Base-by-base conservation (phyloP, 192 early-diverging fungal genomes). In the Jimgerdemannia flammicorona region DNA sequence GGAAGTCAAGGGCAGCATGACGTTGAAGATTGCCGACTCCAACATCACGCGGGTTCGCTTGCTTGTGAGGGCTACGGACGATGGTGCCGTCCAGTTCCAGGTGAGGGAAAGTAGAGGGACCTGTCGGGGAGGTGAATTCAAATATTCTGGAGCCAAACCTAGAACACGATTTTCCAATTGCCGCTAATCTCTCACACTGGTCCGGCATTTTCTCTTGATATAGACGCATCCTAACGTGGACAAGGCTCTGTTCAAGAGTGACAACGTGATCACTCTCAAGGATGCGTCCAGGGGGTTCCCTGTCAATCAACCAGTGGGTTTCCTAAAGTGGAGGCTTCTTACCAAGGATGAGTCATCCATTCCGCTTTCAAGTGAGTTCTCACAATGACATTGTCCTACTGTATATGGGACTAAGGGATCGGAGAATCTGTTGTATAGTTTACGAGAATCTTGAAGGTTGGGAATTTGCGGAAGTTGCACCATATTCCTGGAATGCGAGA, bases 221-320 rank as follows among this genome's bases (percentile, higher is more conserved):
- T 71, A 92, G 93, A 99, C 98, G 10, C 98, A 99, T 79, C 98
- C 98, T 20, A 95, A 99, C 77, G 93, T 99, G 10, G 97, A 99
- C 87, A 99, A 97, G 82, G 86, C 82, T 41, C 82, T 92, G 41
- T 99, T 94, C 85, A 88, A 88, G 43, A 86, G 75, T 64, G 87
- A 91, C 69, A 86, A 84, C 40, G 80, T 91, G 4, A 86, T 99
- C 75, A 90, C 92, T 11, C 89, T 97, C 74, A 91, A 90, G 78
- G 97, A 98, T 73, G 83, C 92, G 7, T 81, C 90, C 69, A 85
- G 90, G 67, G 88, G 94, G 43, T 98, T 98, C 89, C 98, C 98
- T 18, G 69, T 93, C 40, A 90, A 90, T 70, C 93, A 93, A 81
- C 84, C 95, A 11, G 87, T 97, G 20, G 93, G 91, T 14, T 87